phyloP scores from a whole-genome alignment of 208 protist species.

The Leishmania arabica region DNA sequence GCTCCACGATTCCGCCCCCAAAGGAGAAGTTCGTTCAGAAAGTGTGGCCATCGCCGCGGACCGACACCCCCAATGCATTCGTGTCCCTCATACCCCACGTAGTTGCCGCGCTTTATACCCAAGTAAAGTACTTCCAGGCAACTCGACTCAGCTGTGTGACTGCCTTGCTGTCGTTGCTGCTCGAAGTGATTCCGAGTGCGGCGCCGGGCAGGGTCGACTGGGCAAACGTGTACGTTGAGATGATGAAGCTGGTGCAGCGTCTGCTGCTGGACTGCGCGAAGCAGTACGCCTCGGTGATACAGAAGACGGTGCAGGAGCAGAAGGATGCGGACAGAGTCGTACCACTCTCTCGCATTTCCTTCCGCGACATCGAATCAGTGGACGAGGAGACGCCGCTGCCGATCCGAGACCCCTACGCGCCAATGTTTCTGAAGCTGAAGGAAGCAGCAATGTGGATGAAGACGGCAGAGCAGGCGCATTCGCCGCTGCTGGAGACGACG shows the following conservation, averaged over 20 bases:
- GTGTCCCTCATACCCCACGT: conserved; percentile 21
- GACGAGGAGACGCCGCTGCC: conserved; percentile 24
- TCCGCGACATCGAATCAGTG: conserved; percentile 6
- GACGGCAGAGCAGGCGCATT: neutral
- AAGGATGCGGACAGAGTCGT: conserved; percentile 14
- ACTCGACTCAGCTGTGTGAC: conserved; percentile 27
- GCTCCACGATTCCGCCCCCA: conserved; percentile 14
- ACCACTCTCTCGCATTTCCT: conserved; percentile 27
- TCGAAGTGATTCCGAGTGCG: conserved; percentile 12
- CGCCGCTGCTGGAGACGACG: neutral
- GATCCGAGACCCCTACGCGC: conserved; percentile 29
- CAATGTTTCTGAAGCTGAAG: conserved; percentile 29
- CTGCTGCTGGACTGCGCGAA: conserved; percentile 23
- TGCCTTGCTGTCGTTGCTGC: conserved; percentile 21
- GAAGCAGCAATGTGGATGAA: conserved; percentile 26
- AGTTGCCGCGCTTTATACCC: conserved; percentile 21
- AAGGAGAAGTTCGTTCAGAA: conserved; percentile 24
- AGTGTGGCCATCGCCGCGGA: conserved; percentile 9
- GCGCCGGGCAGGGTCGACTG: neutral
- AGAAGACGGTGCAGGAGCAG: conserved; percentile 14
- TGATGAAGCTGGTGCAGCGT: conserved; percentile 35
- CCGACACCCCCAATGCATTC: neutral
- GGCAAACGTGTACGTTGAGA: conserved; percentile 12
- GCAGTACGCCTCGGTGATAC: conserved; percentile 31
- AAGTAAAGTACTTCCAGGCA: conserved; percentile 31